Evolutionary conservation across 495 filamentous ascomycete species (phyloP), one percentile per base, ranked within the genome.

Genomic region (Neurospora sp.): DNA sequence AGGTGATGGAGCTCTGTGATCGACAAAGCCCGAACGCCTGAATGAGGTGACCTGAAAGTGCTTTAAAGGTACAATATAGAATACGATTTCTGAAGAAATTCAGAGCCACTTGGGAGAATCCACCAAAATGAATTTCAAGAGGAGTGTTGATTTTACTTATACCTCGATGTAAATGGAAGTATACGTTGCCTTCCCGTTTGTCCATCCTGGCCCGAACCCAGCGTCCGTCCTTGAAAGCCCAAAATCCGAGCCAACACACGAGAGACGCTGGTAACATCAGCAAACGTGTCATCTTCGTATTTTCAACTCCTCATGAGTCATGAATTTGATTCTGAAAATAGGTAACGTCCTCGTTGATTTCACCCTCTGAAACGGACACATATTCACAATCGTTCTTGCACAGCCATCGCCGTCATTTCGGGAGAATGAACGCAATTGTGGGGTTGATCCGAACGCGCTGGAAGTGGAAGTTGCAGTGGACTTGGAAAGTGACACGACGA

Each of bases 251-350:
- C 54, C 27, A 35, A 62, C 54, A 35, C 14, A 27, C 11, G 7
- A 3, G 7, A 18, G 54, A 62, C 27, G 12, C 5, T 31, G 12
- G 31, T 4, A 62, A 35, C 11, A 39, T 12, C 40, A 39, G 5
- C 16, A 40, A 69, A 76, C 72, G 76, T 77, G 76, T 76, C 72
- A 77, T 76, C 72, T 76, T 77, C 72, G 74, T 77, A 76, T 73
- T 73, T 38, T 66, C 27, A 27, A 27, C 27, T 27, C 27, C 27
- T 27, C 27, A 27, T 27, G 27, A 27, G 27, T 27, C 27, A 27
- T 27, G 27, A 27, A 27, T 27, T 27, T 27, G 27, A 27, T 27
- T 2, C 27, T 27, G 27, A 27, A 27, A 27, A 27, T 27, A 27
- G 27, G 27, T 27, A 27, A 27, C 27, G 27, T 27, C 27, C 27